Percentiles rank a stretch among this genome's conserved stretches.
phyloP scores from a whole-genome alignment of 306 rosid genomes.

The Lathyrus aphaca region DNA sequence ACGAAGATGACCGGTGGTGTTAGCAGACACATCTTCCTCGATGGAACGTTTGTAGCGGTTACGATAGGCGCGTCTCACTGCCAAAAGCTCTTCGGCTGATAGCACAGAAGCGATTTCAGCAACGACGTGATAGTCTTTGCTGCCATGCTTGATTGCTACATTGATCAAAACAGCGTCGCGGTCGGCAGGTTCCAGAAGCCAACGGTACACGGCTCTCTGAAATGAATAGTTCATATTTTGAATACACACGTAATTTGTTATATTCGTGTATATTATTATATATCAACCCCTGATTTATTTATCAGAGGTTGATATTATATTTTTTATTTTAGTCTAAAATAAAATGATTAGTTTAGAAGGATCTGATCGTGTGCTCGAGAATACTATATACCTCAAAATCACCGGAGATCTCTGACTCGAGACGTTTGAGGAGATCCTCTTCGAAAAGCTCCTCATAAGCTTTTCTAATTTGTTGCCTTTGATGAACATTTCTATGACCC shows the following conservation, averaged over 20 bases:
- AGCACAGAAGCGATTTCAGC: conserved; percentile 64
- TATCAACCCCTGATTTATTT: not conserved
- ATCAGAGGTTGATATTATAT: not conserved
- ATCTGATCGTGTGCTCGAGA: not conserved
- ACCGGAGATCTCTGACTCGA: conserved; percentile 84
- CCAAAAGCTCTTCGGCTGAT: conserved; percentile 73
- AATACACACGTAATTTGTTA: not conserved
- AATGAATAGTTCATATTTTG: not conserved
- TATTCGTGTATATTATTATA: not conserved
- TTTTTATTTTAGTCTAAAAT: not conserved
- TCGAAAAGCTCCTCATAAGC: conserved; percentile 61
- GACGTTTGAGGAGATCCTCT: conserved; percentile 83
- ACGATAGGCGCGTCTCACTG: conserved; percentile 70
- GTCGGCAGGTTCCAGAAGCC: conserved; percentile 76
- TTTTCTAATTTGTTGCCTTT: conserved; percentile 70
- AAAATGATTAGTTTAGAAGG: not conserved
- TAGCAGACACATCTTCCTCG: conserved; percentile 83
- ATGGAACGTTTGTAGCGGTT: conserved; percentile 70
- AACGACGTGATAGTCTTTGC: conserved; percentile 48
- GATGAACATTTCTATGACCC: conserved; percentile 69
- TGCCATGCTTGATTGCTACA: conserved; percentile 59
- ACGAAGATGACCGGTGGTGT: conserved; percentile 68
- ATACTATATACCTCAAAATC: conserved; percentile 68
- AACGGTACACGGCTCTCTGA: conserved; percentile 73
- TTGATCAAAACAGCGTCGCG: conserved; percentile 76